Percentiles rank a stretch among this genome's conserved stretches.
These are phyloP conservation scores for Xylariaceae sp. DNA, from an alignment of 2,329 filamentous ascomycete species.

Conservation along the genomic window DNA sequence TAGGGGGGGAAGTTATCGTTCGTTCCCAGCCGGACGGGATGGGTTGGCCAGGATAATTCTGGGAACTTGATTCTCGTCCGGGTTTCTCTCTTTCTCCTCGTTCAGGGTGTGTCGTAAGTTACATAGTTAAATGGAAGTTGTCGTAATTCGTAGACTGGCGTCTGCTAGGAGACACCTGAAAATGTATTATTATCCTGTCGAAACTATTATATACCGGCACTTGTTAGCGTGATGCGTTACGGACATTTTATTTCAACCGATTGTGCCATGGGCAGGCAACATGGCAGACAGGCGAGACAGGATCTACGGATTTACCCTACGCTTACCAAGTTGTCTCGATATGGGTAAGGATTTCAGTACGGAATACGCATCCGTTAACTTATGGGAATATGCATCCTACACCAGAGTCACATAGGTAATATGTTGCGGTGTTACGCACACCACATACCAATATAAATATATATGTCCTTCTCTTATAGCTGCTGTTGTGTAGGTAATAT, in stretches of 20 bases:
- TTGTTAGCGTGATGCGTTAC: not conserved
- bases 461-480: too few relatives aligned
- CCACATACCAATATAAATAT: too few relatives aligned
- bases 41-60: constrained; percentile 14
- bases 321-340: too few relatives aligned
- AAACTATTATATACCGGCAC: not conserved
- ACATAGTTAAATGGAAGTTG: not conserved
- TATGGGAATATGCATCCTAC: too few relatives aligned
- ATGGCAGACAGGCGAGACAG: too few relatives aligned
- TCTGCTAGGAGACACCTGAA: not conserved
- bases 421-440: too few relatives aligned
- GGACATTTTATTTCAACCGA: not conserved
- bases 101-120: not conserved
- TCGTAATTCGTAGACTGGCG: too few relatives aligned
- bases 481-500: too few relatives aligned
- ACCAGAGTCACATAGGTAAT: too few relatives aligned
- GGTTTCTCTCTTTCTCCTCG: not conserved
- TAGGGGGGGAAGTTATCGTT: not conserved
- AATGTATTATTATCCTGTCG: not conserved
- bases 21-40: constrained; percentile 28
- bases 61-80: not conserved
- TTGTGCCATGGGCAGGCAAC: not conserved
- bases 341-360: too few relatives aligned
- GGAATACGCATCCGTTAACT: too few relatives aligned
- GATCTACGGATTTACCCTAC: not conserved